Conservation (phyloP, 1,284 basidiomycete genomes). For the Cutaneotrichosporon sp. region DNA sequence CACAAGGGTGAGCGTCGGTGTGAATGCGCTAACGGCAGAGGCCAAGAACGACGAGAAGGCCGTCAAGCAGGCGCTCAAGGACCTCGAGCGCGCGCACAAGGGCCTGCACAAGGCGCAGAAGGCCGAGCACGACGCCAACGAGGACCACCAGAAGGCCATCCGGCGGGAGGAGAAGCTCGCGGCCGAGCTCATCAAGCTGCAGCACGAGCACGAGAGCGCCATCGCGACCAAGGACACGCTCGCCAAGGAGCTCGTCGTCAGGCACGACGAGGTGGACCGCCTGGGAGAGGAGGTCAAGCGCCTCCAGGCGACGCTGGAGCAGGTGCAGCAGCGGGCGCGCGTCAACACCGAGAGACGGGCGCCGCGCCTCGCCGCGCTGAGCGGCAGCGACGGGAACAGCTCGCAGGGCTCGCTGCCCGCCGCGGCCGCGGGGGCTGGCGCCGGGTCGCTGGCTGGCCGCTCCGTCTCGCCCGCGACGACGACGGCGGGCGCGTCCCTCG, state of each 20-base stretch:
- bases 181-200: conserved; percentile 37
- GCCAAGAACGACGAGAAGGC: conserved; percentile 32
- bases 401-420: neutral
- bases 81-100: conserved; percentile 43
- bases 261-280: conserved; percentile 30
- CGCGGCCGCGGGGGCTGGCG: neutral
- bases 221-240: conserved; percentile 30
- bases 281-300: conserved; percentile 28
- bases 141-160: conserved; percentile 41
- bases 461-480: too few relatives aligned
- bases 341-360: conserved; percentile 6
- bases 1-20: conserved; percentile 36
- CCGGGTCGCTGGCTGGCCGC: neutral
- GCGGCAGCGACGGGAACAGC: conserved; percentile 3
- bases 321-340: conserved; percentile 28
- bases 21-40: conserved; percentile 13
- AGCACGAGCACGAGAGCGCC: conserved; percentile 38
- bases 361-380: conserved; percentile 23
- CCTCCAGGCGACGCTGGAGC: conserved; percentile 35
- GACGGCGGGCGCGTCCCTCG: too few relatives aligned
- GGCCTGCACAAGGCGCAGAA: conserved; percentile 41
- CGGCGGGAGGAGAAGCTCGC: conserved; percentile 41
- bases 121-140: conserved; percentile 34
- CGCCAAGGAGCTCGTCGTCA: conserved; percentile 28
- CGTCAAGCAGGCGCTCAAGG: conserved; percentile 41